Base-by-base conservation (phyloP, 2,329 filamentous ascomycete species). In the Colletotrichum tofieldiae region DNA sequence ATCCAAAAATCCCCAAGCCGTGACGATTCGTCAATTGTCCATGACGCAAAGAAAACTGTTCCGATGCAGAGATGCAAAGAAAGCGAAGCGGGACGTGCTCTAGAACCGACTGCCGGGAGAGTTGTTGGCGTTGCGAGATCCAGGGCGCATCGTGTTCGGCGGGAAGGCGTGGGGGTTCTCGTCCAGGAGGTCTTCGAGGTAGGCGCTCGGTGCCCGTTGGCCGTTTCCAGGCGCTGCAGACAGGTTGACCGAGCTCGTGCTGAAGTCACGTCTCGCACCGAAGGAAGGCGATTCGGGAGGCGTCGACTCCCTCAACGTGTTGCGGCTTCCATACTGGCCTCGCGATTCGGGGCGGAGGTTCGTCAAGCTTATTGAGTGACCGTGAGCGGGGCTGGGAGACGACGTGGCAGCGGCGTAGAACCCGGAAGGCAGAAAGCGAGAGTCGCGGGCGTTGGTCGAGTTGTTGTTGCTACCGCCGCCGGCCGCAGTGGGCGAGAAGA, bases 401-500 rank as follows among this genome's bases (percentile, higher is more conserved):
- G 87, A 87, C 41, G 86, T 87, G 29, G 92, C 89, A 6, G 94
- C 89, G 41, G 94, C 92, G 79, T 98, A 98, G 84, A 97, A 98
- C 1, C 96, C 96, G 3, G 96, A 93, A 20, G 96, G 96, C 26
- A 98, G 87, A 79, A 96, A 97, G n/a, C 87, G 86, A 1, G 94
- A 97, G 71, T 89, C 90, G 65, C 95, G 92, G 65, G 64, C 61
- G 32, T 47, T 72, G 59, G 55, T n/a, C 29, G 43, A 32, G 76
- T 90, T 90, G 56, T 83, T 84, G 49, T 86, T 83, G 73, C 84
- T 83, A 18, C 93, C 93, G 68, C 87, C 88, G 9, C 89, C 86
- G 52, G 90, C 90, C 1, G 95, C 95, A 0, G 96, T 98, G 0
- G 96, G 96, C 9, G 95, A 98, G 86, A 98, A 99, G 89, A 99